These are phyloP conservation scores for Eimeria mitis DNA, from an alignment of 169 alveolate species.

Conservation along the genomic window DNA sequence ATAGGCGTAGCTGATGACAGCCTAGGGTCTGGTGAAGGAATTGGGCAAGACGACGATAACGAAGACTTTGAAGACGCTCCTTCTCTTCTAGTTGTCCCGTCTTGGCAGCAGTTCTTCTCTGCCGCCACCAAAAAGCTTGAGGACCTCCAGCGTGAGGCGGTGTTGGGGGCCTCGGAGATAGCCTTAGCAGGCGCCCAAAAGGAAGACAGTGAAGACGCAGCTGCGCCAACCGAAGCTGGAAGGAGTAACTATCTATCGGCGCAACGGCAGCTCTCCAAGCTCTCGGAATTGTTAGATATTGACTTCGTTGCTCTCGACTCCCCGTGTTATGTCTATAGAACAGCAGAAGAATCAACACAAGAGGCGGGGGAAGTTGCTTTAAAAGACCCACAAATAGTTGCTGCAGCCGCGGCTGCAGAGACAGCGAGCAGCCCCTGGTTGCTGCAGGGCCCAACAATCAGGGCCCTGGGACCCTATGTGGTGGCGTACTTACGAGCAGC, in stretches of 20 bases:
- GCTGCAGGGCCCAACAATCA: neutral
- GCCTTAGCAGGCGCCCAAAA: neutral
- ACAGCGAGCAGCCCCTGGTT: constrained; percentile 64
- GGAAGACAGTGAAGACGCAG: constrained; percentile 1
- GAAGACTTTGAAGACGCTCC: constrained; percentile 12
- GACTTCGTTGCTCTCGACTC: constrained; percentile 39
- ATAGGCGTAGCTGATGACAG: neutral
- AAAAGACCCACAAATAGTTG: neutral
- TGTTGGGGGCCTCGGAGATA: neutral
- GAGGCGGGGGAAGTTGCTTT: neutral
- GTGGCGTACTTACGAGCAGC: constrained; percentile 47
- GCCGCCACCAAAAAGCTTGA: constrained; percentile 40
- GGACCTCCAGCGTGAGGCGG: neutral
- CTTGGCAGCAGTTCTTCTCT: constrained; percentile 52
- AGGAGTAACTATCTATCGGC: constrained; percentile 6
- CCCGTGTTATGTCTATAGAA: neutral
- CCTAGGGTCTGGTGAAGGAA: neutral
- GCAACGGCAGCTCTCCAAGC: constrained; percentile 15
- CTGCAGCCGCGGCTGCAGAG: constrained; percentile 23
- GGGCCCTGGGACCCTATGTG: constrained; percentile 41
- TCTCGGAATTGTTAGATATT: constrained; percentile 20
- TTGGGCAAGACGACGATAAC: neutral
- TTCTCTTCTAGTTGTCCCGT: constrained; percentile 33
- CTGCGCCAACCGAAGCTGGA: neutral
- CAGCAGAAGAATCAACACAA: neutral